Percentiles rank a stretch among this genome's conserved stretches.
Evolutionary conservation across 2,329 filamentous ascomycete species (phyloP).

Genomic region (Didymella lethalis): DNA sequence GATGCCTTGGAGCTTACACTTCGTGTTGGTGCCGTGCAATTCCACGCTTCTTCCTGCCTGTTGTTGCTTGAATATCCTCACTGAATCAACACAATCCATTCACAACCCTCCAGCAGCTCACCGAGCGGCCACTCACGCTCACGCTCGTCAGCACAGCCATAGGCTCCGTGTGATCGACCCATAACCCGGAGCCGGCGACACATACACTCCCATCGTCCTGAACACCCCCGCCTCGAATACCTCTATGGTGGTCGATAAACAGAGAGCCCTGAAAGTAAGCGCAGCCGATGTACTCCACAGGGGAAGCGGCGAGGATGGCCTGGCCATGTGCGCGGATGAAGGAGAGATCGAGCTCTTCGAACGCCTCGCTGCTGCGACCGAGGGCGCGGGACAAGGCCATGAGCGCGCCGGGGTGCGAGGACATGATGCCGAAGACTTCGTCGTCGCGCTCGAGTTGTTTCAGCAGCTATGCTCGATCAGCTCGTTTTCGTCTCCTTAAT

Average conservation of each 20-base stretch:
- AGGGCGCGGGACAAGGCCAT: not conserved
- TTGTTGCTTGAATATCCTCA: not conserved
- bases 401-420: not conserved
- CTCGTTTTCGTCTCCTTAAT: not conserved
- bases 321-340: not conserved
- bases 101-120: not conserved
- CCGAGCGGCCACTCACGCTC: not conserved
- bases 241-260: not conserved
- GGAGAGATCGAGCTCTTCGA: not conserved
- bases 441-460: not conserved
- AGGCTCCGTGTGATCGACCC: not conserved
- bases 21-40: no score
- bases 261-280: not conserved
- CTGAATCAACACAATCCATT: not conserved
- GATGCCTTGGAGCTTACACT: no score
- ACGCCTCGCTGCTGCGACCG: no score
- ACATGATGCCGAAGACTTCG: not conserved
- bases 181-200: not conserved
- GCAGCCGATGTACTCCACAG: not conserved
- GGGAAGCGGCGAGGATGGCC: not conserved
- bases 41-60: no score
- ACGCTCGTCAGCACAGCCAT: not conserved
- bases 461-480: not conserved
- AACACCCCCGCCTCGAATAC: not conserved
- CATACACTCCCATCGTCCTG: not conserved